Percentiles rank a stretch among this genome's conserved stretches.
Evolutionary conservation across 306 rosid genomes (phyloP).

Genomic region (Echinosophora koreensis): DNA sequence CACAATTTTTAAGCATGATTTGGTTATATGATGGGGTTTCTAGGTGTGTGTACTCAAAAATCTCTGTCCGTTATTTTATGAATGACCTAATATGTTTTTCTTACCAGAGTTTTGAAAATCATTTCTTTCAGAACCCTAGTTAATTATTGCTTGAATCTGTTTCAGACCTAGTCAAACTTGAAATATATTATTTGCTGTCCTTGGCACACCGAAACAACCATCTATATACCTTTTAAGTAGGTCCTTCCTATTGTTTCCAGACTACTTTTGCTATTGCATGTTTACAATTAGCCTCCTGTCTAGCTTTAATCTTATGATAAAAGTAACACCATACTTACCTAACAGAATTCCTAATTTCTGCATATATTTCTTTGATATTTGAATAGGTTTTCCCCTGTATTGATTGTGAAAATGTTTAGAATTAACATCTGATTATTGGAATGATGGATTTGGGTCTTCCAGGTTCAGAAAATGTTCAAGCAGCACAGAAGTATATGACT

Average conservation of each 20-base stretch:
- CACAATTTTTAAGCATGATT: neutral
- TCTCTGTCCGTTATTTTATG: neutral
- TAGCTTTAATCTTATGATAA: neutral
- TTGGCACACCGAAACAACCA: neutral
- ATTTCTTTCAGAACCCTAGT: constrained; percentile 7
- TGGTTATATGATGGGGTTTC: neutral
- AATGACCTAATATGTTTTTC: neutral
- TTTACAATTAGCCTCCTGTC: constrained; percentile 2
- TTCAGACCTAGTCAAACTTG: constrained; percentile 15
- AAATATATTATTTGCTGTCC: neutral
- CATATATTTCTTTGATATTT: neutral
- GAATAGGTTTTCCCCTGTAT: neutral
- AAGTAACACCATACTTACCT: neutral
- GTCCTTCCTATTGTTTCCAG: constrained; percentile 1
- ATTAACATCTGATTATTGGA: constrained; percentile 23
- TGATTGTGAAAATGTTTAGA: neutral
- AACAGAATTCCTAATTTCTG: neutral
- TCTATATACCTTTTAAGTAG: neutral
- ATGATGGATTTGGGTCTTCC: constrained; percentile 43
- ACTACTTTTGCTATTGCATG: neutral
- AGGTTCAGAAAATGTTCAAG: constrained; percentile 92
- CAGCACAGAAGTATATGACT: constrained; percentile 87
- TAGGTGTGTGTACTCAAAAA: neutral
- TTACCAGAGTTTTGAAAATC: neutral
- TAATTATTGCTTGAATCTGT: constrained; percentile 32